phyloP scores from a whole-genome alignment of 2,329 filamentous ascomycete species.

The Cladosporium sp. region DNA sequence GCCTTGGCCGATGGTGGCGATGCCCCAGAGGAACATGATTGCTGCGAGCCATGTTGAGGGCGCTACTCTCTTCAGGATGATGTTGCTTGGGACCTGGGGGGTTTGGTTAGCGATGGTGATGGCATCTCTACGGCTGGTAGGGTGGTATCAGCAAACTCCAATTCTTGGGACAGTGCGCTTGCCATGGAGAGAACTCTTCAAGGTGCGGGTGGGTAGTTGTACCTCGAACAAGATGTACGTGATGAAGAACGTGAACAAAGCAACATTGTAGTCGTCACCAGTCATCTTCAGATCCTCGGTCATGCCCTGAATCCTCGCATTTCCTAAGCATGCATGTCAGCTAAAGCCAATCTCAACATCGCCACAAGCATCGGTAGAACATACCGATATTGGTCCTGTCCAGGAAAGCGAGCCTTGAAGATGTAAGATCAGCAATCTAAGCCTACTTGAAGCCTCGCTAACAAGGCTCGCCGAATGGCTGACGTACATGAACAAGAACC shows the following conservation, averaged over 20 bases:
- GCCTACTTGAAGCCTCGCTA: slow-evolving; percentile 37
- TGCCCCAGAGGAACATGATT: slow-evolving; percentile 43
- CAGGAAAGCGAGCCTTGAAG: slow-evolving; percentile 42
- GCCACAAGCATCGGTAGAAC: no score
- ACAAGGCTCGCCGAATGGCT: slow-evolving; percentile 36
- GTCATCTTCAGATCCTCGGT: slow-evolving; percentile 40
- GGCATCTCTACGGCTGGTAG: background rate
- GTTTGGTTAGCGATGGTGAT: background rate
- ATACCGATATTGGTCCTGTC: slow-evolving; percentile 16
- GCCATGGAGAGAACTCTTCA: background rate
- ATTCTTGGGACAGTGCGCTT: background rate
- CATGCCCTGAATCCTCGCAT: slow-evolving; percentile 43
- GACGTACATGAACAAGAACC: slow-evolving; percentile 42
- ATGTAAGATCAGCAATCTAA: slow-evolving; percentile 40
- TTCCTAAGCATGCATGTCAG: slow-evolving; percentile 28
- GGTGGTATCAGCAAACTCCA: background rate
- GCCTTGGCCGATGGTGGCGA: slow-evolving; percentile 38
- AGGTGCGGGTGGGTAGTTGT: slow-evolving; percentile 22
- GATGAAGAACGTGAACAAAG: slow-evolving; percentile 40
- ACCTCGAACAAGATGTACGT: slow-evolving; percentile 33
- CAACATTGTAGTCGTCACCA: slow-evolving; percentile 41
- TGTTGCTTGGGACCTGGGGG: slow-evolving; percentile 30
- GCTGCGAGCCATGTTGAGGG: slow-evolving; percentile 39
- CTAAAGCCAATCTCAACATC: background rate
- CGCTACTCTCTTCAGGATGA: slow-evolving; percentile 30